phyloP scores from a whole-genome alignment of 148 eudicot species.

The Polygonum maritimum region DNA sequence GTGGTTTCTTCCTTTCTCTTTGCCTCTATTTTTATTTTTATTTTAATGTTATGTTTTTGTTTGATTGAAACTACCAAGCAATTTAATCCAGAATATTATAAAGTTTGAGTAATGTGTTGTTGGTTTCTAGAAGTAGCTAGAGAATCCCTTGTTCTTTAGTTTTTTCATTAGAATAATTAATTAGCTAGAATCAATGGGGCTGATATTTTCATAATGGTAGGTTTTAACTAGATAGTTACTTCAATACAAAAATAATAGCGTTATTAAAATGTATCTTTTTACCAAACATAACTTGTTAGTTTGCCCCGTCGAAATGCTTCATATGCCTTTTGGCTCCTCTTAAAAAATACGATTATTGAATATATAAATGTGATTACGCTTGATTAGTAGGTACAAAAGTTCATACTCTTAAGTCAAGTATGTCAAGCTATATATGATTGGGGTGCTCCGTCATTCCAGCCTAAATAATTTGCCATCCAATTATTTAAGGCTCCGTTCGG shows the following conservation, averaged over 20 bases:
- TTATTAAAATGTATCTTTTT: not conserved
- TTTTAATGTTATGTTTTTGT: not conserved
- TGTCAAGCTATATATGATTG: not conserved
- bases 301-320: not conserved
- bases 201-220: not conserved
- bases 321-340: not conserved
- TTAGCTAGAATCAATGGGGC: not conserved
- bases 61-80: not conserved
- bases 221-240: not conserved
- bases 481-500: too few species aligned
- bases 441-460: not conserved
- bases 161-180: not conserved
- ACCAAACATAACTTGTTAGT: conserved; percentile 1
- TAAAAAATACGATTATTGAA: not conserved
- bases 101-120: not conserved
- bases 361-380: not conserved
- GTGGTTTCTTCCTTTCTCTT: not conserved
- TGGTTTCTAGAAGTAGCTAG: conserved; percentile 3
- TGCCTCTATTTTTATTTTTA: not conserved
- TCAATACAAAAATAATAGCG: not conserved
- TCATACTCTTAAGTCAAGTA: not conserved
- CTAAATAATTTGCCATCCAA: too few species aligned
- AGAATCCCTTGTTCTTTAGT: not conserved
- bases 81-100: not conserved
- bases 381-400: not conserved